Conservation (phyloP, 2,329 filamentous ascomycete species). For the Triangularia setosa region DNA sequence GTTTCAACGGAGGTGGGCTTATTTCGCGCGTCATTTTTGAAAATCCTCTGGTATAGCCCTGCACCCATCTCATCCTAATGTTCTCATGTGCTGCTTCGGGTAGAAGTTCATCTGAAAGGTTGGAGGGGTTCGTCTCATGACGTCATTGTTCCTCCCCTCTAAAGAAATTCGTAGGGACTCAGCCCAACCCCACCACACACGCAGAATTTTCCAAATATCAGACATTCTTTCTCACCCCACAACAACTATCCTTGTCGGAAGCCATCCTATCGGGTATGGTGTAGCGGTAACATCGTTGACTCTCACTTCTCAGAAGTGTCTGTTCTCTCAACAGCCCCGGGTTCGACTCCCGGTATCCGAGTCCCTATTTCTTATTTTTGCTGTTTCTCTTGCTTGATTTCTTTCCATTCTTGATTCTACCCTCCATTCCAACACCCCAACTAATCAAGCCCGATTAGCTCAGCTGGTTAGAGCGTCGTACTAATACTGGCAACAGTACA, state of each 20-base stretch:
- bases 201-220: not conserved
- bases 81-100: too few relatives aligned
- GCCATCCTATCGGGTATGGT: constrained; percentile 2
- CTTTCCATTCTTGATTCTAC: not conserved
- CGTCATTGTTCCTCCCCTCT: not conserved
- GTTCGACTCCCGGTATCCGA: constrained; percentile 3
- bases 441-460: not conserved
- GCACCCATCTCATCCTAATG: not conserved
- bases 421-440: not conserved
- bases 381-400: not conserved
- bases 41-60: not conserved
- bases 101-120: not conserved
- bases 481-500: not conserved
- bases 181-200: not conserved
- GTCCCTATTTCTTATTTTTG: not conserved
- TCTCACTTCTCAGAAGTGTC: constrained; percentile 1
- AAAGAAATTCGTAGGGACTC: not conserved
- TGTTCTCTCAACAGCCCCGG: constrained; percentile 3
- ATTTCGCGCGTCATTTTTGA: constrained; percentile 9
- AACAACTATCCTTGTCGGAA: not conserved
- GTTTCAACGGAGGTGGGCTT: constrained; percentile 16
- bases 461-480: not conserved
- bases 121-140: not conserved
- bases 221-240: not conserved
- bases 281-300: constrained; percentile 3